Base-by-base conservation (phyloP, 2,329 filamentous ascomycete genomes). In the Neopestalotiopsis sp. region DNA sequence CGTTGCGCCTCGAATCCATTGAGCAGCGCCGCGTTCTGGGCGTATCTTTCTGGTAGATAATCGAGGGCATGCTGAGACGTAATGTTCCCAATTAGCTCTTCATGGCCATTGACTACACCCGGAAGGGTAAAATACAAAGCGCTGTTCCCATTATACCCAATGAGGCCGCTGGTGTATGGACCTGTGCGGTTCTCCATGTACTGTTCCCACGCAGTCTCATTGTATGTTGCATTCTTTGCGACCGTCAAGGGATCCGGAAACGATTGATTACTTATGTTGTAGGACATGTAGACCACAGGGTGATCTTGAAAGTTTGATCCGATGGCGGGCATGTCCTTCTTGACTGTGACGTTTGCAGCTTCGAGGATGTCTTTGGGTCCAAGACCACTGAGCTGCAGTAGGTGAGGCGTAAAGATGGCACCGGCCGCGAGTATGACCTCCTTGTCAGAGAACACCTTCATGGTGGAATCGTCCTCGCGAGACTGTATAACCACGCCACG, bases 381-480 rank as follows among this genome's bases (percentile, higher is more conserved):
- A 10, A 77, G 69, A 9, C 83, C 82, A 5, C 81, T 83, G 1
- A 81, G 74, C 68, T 84, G 80, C 0, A 85, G 75, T 0, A 85
- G 66, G 34, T 81, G 75, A 69, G 68, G 80, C 69, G 65, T 81
- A 70, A 72, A 70, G 20, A 71, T 53, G 53, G 73, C 70, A 2
- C 76, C 77, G 1, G 76, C 74, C 7, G 73, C 73, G 2, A 78
- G 64, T 28, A 78, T 71, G 42, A 76, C 71, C 63, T 78, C 76
- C 42, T 73, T 69, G 53, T 30, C 71, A 10, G 72, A 73, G 9
- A 30, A 24, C 24, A 72, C 61, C 2, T 61, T 63, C 14, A 65
- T 67, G 1, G 67, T 71, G 17, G 65, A 61, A 42, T 34, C 40
- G 20, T 38, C 62, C 12, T 32, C 40, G 1, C 56, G 56, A 28